Percentiles rank a stretch among this genome's conserved stretches.
These are phyloP conservation scores for Plantago ovata DNA, from an alignment of 257 asterid species.

Conservation along the genomic window DNA sequence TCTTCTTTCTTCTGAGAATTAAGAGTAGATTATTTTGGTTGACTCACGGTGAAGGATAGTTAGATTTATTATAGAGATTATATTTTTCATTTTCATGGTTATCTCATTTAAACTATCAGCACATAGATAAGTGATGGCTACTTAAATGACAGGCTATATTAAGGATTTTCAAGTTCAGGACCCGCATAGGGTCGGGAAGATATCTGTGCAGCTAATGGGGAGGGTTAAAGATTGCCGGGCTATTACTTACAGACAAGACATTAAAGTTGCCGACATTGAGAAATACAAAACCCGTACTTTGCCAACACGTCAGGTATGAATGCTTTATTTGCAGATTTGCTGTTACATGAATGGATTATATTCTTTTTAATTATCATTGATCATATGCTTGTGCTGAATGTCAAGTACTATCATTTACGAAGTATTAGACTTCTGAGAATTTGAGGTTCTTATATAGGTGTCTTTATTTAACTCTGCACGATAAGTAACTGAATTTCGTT, in stretches of 20 bases:
- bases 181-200: conserved; percentile 78
- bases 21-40: background rate
- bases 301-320: conserved; percentile 88
- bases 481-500: no score
- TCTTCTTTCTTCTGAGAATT: background rate
- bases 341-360: background rate
- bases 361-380: background rate
- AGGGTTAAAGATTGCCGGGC: conserved; percentile 90
- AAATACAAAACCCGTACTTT: conserved; percentile 57
- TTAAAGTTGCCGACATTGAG: conserved; percentile 55
- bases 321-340: conserved; percentile 2
- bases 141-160: conserved; percentile 61
- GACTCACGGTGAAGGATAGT: background rate
- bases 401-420: no score
- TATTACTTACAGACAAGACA: conserved; percentile 75
- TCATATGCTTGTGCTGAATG: no score
- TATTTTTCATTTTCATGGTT: background rate
- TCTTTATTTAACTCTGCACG: no score
- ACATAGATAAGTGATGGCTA: conserved; percentile 18
- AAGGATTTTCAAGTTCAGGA: conserved; percentile 76
- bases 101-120: conserved; percentile 5
- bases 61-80: background rate
- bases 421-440: no score
- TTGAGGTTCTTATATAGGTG: no score
- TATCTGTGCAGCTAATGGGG: conserved; percentile 80